Percentiles rank a stretch among this genome's conserved stretches.
phyloP scores from a whole-genome alignment of 768 basidiomycete species.

The Russula sp. region DNA sequence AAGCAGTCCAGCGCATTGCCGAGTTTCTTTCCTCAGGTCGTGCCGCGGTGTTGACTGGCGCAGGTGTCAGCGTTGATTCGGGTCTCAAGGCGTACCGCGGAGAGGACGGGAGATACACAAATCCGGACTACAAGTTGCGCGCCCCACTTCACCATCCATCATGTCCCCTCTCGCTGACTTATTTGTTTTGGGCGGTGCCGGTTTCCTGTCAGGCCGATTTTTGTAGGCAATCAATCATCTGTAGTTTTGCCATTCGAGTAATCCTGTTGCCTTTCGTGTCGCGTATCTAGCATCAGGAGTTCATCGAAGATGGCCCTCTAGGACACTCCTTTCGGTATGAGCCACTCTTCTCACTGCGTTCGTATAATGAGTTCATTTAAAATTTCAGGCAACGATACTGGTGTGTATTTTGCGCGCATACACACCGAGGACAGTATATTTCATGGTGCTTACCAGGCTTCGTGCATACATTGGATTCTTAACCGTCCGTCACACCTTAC shows the following conservation, averaged over 20 bases:
- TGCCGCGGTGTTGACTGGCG: constrained; percentile 77
- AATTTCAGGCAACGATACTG: constrained; percentile 78
- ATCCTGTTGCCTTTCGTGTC: constrained; percentile 20
- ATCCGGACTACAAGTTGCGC: constrained; percentile 84
- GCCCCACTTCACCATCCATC: background rate
- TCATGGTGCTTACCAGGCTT: constrained; percentile 41
- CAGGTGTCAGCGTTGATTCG: constrained; percentile 93
- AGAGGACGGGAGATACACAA: constrained; percentile 79
- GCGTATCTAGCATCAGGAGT: constrained; percentile 63
- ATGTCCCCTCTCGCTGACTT: background rate
- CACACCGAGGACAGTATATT: background rate
- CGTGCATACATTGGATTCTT: constrained; percentile 84
- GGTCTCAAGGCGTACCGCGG: constrained; percentile 96
- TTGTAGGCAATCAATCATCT: constrained; percentile 20
- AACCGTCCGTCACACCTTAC: constrained; percentile 74
- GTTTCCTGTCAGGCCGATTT: constrained; percentile 30
- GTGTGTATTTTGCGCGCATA: constrained; percentile 36
- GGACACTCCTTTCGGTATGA: constrained; percentile 72
- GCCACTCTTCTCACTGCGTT: constrained; percentile 11
- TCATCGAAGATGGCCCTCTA: constrained; percentile 65
- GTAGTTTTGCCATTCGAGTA: background rate
- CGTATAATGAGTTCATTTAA: background rate
- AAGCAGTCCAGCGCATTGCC: constrained; percentile 59
- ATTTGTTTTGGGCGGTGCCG: background rate
- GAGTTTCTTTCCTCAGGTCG: constrained; percentile 69